Percentiles rank a stretch among this genome's conserved stretches.
phyloP scores from a whole-genome alignment of 768 basidiomycete species.

The Solioccasus polychromus region DNA sequence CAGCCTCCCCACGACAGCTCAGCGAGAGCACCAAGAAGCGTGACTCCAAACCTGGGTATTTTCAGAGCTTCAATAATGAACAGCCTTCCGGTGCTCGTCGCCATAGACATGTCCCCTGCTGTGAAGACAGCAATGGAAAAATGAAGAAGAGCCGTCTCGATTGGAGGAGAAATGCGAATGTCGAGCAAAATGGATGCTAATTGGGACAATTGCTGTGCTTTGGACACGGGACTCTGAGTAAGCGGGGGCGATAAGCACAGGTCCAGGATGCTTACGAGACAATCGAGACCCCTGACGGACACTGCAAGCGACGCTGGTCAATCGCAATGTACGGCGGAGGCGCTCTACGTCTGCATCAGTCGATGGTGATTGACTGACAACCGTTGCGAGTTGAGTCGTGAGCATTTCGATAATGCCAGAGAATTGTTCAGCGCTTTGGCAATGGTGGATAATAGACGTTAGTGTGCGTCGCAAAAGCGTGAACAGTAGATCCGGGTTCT shows the following conservation, averaged over 20 bases:
- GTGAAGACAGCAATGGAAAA: conserved; percentile 35
- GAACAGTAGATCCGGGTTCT: conserved; percentile 41
- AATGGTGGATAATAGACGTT: conserved; percentile 83
- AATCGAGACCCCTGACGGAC: conserved; percentile 74
- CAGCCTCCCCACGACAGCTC: conserved; percentile 75
- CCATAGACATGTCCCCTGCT: conserved; percentile 42
- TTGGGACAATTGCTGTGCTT: conserved; percentile 38
- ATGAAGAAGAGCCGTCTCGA: conserved; percentile 32
- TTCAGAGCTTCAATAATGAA: conserved; percentile 35
- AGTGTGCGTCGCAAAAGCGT: conserved; percentile 67
- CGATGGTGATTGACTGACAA: conserved; percentile 2
- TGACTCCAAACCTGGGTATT: conserved; percentile 42
- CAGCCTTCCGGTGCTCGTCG: conserved; percentile 41
- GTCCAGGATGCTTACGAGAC: conserved; percentile 42
- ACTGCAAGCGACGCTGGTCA: conserved; percentile 53
- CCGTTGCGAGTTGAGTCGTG: conserved; percentile 35
- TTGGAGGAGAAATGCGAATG: conserved; percentile 25
- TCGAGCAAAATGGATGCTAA: conserved; percentile 30
- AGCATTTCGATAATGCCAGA: conserved; percentile 53
- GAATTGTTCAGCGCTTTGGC: conserved; percentile 67
- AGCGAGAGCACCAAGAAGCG: conserved; percentile 58
- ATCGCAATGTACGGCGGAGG: conserved; percentile 51
- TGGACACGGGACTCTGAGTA: background rate
- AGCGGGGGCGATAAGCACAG: background rate
- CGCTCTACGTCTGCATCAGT: conserved; percentile 31